Evolutionary conservation across 768 basidiomycete species (phyloP).

Genomic region (Tricholoma terreum): DNA sequence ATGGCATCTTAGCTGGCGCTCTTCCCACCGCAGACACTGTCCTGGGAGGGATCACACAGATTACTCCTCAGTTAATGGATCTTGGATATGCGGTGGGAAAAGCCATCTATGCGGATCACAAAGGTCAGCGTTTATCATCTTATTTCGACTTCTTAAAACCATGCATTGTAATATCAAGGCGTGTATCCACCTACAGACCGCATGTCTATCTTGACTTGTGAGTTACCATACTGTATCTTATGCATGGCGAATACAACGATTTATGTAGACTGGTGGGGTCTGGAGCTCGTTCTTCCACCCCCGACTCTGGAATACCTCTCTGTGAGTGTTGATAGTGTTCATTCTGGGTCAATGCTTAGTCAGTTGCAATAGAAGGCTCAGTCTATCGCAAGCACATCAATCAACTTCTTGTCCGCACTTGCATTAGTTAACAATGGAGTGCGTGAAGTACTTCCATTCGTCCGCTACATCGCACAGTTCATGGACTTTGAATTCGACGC

Average conservation of each 20-base stretch:
- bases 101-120: constrained; percentile 63
- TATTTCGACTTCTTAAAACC: neutral
- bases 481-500: constrained; percentile 70
- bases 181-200: constrained; percentile 74
- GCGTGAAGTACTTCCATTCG: constrained; percentile 79
- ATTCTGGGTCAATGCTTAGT: neutral
- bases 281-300: constrained; percentile 74
- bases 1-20: constrained; percentile 69
- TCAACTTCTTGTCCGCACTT: constrained; percentile 75
- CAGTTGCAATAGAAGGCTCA: constrained; percentile 43
- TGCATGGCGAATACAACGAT: neutral
- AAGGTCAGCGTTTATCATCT: constrained; percentile 32
- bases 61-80: constrained; percentile 77
- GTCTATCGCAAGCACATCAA: constrained; percentile 57
- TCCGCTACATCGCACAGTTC: constrained; percentile 80
- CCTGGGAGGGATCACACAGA: constrained; percentile 60
- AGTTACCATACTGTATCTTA: constrained; percentile 21
- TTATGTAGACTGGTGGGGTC: constrained; percentile 83
- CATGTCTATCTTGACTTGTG: constrained; percentile 77
- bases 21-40: constrained; percentile 75
- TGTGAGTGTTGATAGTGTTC: constrained; percentile 35
- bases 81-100: constrained; percentile 74
- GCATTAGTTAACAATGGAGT: constrained; percentile 69
- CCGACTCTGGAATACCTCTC: constrained; percentile 60
- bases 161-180: constrained; percentile 29